A percentile compares a stretch with the other conserved stretches of the same genome.
Conservation (phyloP, 345 rosid species). For the Citrus mangshanensis region DNA sequence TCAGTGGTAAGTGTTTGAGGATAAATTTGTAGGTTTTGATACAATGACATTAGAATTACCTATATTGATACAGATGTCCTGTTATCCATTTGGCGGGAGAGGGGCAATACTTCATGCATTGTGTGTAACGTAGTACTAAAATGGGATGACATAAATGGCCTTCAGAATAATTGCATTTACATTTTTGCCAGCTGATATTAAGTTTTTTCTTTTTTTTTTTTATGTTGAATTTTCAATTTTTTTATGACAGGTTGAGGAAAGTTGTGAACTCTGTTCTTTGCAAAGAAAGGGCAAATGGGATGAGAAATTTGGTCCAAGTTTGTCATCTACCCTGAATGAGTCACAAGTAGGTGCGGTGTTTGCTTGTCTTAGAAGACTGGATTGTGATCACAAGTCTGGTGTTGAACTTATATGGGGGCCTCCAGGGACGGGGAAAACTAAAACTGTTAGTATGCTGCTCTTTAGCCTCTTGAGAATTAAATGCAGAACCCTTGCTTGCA, state of each 20-base stretch:
- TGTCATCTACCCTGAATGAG: not conserved
- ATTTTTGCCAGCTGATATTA: too few relatives aligned
- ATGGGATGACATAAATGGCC: too few relatives aligned
- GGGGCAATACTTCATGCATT: too few relatives aligned
- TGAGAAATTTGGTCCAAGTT: not conserved
- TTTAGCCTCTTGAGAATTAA: not conserved
- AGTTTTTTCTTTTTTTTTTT: too few relatives aligned
- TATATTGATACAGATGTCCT: too few relatives aligned
- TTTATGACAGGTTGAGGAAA: not conserved
- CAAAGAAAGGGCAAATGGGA: not conserved
- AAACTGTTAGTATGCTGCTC: not conserved
- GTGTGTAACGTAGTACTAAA: too few relatives aligned
- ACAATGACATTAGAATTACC: not conserved
- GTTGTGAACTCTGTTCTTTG: constrained; percentile 1
- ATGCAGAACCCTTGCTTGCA: not conserved
- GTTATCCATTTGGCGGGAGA: too few relatives aligned
- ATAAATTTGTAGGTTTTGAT: not conserved
- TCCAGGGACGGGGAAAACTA: not conserved
- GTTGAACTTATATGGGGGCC: not conserved
- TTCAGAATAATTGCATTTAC: too few relatives aligned
- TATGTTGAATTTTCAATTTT: not conserved
- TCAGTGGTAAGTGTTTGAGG: not conserved
- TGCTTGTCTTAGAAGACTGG: not conserved
- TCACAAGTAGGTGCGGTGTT: not conserved
- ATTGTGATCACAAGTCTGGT: not conserved